A percentile compares a stretch with the other conserved stretches of the same genome.
phyloP scores from a whole-genome alignment of 768 basidiomycete species.

The Tylopilus plumbeoviolaceoides region DNA sequence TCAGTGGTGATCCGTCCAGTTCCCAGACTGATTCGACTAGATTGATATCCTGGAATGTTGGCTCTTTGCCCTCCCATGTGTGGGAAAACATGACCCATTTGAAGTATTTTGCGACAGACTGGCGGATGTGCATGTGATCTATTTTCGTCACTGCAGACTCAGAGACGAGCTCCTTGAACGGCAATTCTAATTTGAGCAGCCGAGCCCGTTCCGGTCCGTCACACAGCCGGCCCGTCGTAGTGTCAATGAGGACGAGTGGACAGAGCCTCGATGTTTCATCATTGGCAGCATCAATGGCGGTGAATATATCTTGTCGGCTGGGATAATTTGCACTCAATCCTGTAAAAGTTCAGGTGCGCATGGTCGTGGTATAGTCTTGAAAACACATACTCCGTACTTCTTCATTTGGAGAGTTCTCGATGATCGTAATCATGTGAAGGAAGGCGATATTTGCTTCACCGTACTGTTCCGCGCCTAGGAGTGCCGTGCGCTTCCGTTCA shows the following conservation, averaged over 20 bases:
- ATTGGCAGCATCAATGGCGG: neutral
- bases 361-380: too few species aligned
- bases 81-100: neutral
- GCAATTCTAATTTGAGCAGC: neutral
- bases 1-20: neutral
- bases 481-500: neutral
- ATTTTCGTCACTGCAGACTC: neutral
- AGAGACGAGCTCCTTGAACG: neutral
- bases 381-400: neutral
- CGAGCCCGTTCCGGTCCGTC: neutral
- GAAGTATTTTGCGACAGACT: neutral
- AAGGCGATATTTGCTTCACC: neutral
- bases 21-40: neutral
- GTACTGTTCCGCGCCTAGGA: neutral
- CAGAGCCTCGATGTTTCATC: neutral
- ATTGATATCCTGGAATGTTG: neutral
- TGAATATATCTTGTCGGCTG: neutral
- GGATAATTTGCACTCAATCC: neutral
- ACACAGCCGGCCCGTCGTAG: neutral
- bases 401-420: conserved; percentile 1
- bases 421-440: neutral
- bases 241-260: neutral
- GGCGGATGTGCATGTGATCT: neutral
- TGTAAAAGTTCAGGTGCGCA: neutral
- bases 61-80: neutral